Percentiles rank a stretch among this genome's conserved stretches.
These are phyloP conservation scores for Phylloporus arenicola DNA, from an alignment of 768 basidiomycete species.

Conservation along the genomic window DNA sequence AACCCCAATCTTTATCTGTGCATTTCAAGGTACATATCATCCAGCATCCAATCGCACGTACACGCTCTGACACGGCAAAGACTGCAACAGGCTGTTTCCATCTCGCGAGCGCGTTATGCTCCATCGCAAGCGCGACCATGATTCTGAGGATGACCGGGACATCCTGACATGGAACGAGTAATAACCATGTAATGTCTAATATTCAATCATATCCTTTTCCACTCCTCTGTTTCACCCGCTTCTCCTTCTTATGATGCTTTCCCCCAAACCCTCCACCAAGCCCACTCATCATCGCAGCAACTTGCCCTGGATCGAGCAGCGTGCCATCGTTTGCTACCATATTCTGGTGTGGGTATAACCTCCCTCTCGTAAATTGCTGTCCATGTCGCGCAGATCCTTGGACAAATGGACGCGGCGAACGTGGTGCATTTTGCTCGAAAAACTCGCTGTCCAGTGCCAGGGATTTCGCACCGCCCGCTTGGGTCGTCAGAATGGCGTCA, in stretches of 20 bases:
- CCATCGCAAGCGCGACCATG: conserved; percentile 73
- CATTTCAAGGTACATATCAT: conserved; percentile 47
- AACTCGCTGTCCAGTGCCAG: conserved; percentile 75
- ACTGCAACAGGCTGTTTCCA: conserved; percentile 69
- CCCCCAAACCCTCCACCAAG: conserved; percentile 44
- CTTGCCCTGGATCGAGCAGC: conserved; percentile 41
- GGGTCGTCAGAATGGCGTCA: conserved; percentile 25
- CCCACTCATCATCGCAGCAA: conserved; percentile 39
- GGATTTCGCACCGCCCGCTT: conserved; percentile 46
- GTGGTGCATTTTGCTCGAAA: conserved; percentile 53
- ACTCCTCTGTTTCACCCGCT: conserved; percentile 81
- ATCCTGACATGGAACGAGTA: conserved; percentile 74
- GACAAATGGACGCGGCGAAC: conserved; percentile 59
- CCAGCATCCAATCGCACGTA: background rate
- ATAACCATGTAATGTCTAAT: background rate
- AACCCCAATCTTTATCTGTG: conserved; percentile 80
- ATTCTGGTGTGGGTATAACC: conserved; percentile 80
- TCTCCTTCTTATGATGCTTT: conserved; percentile 81
- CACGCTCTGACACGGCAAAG: conserved; percentile 28
- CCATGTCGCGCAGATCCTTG: conserved; percentile 55
- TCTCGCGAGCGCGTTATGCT: conserved; percentile 60
- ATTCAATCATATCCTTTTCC: conserved; percentile 80
- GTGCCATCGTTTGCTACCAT: conserved; percentile 73
- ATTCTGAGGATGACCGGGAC: conserved; percentile 44
- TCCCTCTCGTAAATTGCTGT: conserved; percentile 57